Conservation (phyloP, 176 grass and related monocot species). For the Typha latifolia region DNA sequence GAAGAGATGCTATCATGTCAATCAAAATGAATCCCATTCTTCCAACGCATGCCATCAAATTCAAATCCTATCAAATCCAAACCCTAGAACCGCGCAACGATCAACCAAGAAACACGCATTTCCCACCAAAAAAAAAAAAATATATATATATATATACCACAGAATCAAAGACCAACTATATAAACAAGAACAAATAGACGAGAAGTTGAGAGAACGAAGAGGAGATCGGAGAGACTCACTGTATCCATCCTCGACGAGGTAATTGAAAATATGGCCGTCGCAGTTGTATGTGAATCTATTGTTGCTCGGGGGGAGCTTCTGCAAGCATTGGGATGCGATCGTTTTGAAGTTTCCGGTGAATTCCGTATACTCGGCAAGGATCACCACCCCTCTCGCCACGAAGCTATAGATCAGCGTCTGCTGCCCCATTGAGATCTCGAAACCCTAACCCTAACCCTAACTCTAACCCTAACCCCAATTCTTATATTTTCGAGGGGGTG, state of each 20-base stretch:
- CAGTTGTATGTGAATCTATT: slow-evolving; percentile 64
- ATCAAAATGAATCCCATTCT: not conserved
- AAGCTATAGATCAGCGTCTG: slow-evolving; percentile 59
- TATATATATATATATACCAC: no score
- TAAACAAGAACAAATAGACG: not conserved
- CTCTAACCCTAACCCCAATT: no score
- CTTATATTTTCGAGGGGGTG: slow-evolving; percentile 1
- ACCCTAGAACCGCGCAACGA: not conserved
- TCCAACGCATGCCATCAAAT: not conserved
- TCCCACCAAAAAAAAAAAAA: not conserved
- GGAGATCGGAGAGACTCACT: slow-evolving; percentile 16
- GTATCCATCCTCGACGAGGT: slow-evolving; percentile 69
- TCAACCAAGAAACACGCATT: not conserved
- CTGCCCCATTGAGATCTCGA: slow-evolving; percentile 30
- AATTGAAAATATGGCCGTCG: slow-evolving; percentile 74
- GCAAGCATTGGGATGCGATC: slow-evolving; percentile 49
- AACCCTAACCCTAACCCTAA: slow-evolving; percentile 9
- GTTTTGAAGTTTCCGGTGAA: slow-evolving; percentile 63
- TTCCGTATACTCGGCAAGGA: slow-evolving; percentile 66
- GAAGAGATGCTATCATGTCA: not conserved
- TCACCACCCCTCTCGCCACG: slow-evolving; percentile 39
- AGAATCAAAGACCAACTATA: not conserved
- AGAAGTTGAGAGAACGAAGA: not conserved
- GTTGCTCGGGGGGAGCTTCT: slow-evolving; percentile 56
- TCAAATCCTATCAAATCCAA: not conserved